Evolutionary conservation across 768 basidiomycete genomes (phyloP), one percentile per base, ranked within the genome.

Genomic region (Suillus subluteus): DNA sequence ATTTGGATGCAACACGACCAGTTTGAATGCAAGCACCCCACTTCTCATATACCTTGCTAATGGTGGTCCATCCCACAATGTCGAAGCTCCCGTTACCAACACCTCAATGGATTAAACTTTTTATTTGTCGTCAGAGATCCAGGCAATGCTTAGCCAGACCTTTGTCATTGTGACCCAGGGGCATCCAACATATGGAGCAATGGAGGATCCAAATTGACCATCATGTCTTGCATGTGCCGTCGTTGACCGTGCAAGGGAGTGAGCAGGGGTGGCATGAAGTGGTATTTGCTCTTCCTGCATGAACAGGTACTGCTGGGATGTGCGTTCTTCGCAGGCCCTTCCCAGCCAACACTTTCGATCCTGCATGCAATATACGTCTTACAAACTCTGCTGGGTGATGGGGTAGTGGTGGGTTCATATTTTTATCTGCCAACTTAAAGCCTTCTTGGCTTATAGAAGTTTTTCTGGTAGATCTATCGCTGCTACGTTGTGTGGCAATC

Each of bases 11-110:
- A 69, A 79, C 8, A 68, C 67, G 37, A 66, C 71, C 50, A 72
- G 62, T 32, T 69, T 69, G 58, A 74, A 71, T 26, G 69, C 66
- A 0, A 76, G 73, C 50, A 80, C 79, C 5, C 87, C 87, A 3
- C 72, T 88, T 46, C 69, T 89, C 18, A 80, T 88, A 64, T 90
- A 90, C 74, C 74, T 88, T n/a, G 87, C 87, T 1, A 86, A 84
- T 69, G 85, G 86, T 37, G 83, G 82, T 6, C 75, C 81, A 2
- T 82, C 81, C 52, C 76, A 72, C 65, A 75, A 82, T 40, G 75
- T 80, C 23, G 70, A 76, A 30, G 70, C 74, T n/a, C 71, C 79
- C 12, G 62, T 79, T 11, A 84, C 83, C 8, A 86, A 86, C 75
- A 81, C 78, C 0, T 71, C 78, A 12, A 85, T 83, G 12, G 48